A percentile compares a stretch with the other conserved stretches of the same genome.
phyloP scores from a whole-genome alignment of 768 basidiomycete species.

The Xanthoconium stramineum region DNA sequence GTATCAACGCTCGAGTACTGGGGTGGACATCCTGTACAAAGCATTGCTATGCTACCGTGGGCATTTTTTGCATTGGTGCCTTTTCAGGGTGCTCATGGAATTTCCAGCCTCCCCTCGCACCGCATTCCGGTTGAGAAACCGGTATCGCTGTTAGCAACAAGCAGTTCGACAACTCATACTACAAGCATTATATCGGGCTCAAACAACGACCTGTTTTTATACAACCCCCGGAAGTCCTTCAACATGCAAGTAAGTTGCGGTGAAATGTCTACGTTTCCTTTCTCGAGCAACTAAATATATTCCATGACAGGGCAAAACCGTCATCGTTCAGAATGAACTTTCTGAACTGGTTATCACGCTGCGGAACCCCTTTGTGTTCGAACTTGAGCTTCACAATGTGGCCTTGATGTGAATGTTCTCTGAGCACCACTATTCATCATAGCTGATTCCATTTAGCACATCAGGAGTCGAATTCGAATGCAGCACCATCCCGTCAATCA shows the following conservation, averaged over 20 bases:
- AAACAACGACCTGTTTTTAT: constrained; percentile 79
- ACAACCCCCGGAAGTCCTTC: constrained; percentile 75
- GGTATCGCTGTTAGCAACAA: constrained; percentile 47
- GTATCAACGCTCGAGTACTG: constrained; percentile 75
- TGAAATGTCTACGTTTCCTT: background rate
- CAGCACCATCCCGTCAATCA: constrained; percentile 51
- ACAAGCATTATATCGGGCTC: constrained; percentile 52
- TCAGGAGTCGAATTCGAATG: constrained; percentile 76
- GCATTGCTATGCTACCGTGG: constrained; percentile 78
- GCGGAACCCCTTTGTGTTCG: constrained; percentile 91
- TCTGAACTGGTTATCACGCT: constrained; percentile 81
- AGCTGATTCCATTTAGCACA: constrained; percentile 51
- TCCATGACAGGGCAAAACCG: constrained; percentile 45
- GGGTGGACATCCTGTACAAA: constrained; percentile 77
- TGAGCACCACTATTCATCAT: background rate
- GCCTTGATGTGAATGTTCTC: constrained; percentile 61
- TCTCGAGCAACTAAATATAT: constrained; percentile 1
- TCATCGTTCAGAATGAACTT: constrained; percentile 79
- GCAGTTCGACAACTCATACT: constrained; percentile 35
- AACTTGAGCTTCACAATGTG: constrained; percentile 81
- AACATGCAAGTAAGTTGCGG: constrained; percentile 50
- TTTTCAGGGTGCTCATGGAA: constrained; percentile 1
- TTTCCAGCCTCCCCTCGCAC: constrained; percentile 60
- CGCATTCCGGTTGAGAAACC: constrained; percentile 76
- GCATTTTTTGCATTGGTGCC: constrained; percentile 8